phyloP scores from a whole-genome alignment of 164 flowering plant genomes.

The Amborella trichopoda region DNA sequence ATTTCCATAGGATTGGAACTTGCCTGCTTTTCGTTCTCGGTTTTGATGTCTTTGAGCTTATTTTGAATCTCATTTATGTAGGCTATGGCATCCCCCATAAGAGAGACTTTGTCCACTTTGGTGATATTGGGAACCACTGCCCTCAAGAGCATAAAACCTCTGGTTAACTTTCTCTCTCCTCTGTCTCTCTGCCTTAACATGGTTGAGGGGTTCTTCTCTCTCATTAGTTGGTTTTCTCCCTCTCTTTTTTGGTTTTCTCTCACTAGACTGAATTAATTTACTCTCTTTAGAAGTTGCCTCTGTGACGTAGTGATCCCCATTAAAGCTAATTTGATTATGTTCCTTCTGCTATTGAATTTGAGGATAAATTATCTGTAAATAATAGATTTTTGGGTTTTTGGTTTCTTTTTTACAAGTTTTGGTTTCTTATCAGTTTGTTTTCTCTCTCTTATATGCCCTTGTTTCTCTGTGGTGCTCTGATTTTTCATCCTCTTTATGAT shows the following conservation, averaged over 20 bases:
- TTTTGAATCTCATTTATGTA: slow-evolving; percentile 69
- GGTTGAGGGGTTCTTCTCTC: slow-evolving; percentile 76
- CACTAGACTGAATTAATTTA: slow-evolving; percentile 20
- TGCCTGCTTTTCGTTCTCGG: slow-evolving; percentile 48
- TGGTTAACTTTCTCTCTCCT: slow-evolving; percentile 86
- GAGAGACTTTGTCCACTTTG: slow-evolving; percentile 84
- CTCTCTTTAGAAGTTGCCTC: slow-evolving; percentile 18
- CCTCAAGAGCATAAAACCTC: slow-evolving; percentile 68
- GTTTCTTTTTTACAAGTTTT: too few species aligned
- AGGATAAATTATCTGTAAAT: too few species aligned
- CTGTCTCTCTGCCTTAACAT: slow-evolving; percentile 85
- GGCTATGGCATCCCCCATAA: slow-evolving; percentile 79
- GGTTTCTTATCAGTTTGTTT: too few species aligned
- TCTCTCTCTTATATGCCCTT: too few species aligned
- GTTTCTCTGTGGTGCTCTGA: too few species aligned
- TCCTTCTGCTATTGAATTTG: too few species aligned
- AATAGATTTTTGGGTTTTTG: too few species aligned
- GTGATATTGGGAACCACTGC: slow-evolving; percentile 85
- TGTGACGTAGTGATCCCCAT: slow-evolving; percentile 17
- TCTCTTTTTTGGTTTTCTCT: slow-evolving; percentile 62
- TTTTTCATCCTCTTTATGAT: too few species aligned
- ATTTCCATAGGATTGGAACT: too few species aligned
- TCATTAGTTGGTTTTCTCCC: slow-evolving; percentile 89
- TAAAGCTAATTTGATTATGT: too few species aligned
- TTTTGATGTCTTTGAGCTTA: slow-evolving; percentile 49